Evolutionary conservation across 345 rosid species (phyloP).

Genomic region (Orychophragmus violaceus): DNA sequence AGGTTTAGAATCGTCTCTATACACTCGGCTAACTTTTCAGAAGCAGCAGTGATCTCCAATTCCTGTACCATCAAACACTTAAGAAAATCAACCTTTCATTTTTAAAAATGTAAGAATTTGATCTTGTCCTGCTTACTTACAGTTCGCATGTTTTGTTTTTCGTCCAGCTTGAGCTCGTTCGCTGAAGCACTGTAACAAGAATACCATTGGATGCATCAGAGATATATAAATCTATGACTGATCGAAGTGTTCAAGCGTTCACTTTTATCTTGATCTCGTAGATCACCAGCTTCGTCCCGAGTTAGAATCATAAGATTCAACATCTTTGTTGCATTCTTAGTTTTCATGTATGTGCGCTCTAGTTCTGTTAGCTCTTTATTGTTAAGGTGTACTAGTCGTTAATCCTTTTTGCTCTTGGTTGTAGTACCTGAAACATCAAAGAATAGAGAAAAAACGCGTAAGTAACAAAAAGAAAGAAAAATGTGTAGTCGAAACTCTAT

Average conservation of each 20-base stretch:
- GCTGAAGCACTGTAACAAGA: conserved; percentile 43
- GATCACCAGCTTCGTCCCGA: conserved; percentile 4
- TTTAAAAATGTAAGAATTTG: conserved; percentile 1
- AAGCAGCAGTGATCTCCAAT: conserved; percentile 81
- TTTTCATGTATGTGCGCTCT: too few relatives aligned
- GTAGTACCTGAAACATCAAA: too few relatives aligned
- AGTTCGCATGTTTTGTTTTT: conserved; percentile 44
- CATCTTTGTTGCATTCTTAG: too few relatives aligned
- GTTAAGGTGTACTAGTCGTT: too few relatives aligned
- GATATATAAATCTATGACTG: neutral
- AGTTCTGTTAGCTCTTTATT: too few relatives aligned
- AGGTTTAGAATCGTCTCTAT: conserved; percentile 79
- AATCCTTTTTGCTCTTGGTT: too few relatives aligned
- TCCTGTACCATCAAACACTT: conserved; percentile 42
- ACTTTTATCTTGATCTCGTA: conserved; percentile 25
- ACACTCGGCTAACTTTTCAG: conserved; percentile 90
- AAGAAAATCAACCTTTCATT: neutral
- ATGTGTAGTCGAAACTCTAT: too few relatives aligned
- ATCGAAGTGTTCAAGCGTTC: conserved; percentile 28
- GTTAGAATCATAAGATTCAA: too few relatives aligned
- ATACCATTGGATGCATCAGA: conserved; percentile 21
- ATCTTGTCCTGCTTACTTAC: conserved; percentile 50
- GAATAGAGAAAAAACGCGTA: too few relatives aligned
- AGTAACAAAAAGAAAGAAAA: too few relatives aligned
- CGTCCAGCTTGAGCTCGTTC: conserved; percentile 41